phyloP scores from a whole-genome alignment of 305 asterid genomes.

The Solanum hybrid region DNA sequence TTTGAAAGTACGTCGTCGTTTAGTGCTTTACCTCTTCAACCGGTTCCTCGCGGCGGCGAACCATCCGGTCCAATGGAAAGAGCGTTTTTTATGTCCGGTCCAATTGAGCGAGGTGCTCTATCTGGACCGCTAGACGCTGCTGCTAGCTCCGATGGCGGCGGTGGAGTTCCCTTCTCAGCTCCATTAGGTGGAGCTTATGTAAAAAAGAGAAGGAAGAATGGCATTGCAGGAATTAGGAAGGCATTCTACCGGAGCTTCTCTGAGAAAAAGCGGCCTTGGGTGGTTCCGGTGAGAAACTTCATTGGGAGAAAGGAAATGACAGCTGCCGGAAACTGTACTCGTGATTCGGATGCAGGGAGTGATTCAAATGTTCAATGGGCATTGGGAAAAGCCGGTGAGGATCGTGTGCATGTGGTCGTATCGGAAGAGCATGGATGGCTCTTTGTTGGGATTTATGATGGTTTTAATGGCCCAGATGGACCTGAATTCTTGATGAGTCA shows the following conservation, averaged over 20 bases:
- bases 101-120: conserved; percentile 72
- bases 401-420: conserved; percentile 79
- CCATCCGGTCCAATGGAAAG: conserved; percentile 58
- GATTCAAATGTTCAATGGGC: conserved; percentile 75
- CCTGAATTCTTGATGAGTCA: conserved; percentile 80
- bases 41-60: conserved; percentile 57
- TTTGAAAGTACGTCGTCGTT: conserved; percentile 77
- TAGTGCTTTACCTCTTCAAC: conserved; percentile 66
- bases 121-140: conserved; percentile 63
- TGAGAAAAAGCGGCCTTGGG: conserved; percentile 26
- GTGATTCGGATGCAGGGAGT: conserved; percentile 25
- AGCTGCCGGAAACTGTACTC: conserved; percentile 23
- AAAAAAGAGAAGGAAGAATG: conserved; percentile 53
- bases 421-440: conserved; percentile 81
- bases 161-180: conserved; percentile 60
- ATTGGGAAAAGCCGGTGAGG: conserved; percentile 75
- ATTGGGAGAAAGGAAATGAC: conserved; percentile 39
- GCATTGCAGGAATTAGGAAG: conserved; percentile 53
- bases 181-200: conserved; percentile 52
- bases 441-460: conserved; percentile 79
- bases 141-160: conserved; percentile 14
- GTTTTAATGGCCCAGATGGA: conserved; percentile 84
- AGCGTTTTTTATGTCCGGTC: conserved; percentile 83
- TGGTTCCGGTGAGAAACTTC: conserved; percentile 62
- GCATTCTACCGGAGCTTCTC: conserved; percentile 58